Evolutionary conservation across 305 asterid species (phyloP), one percentile per base, ranked within the genome.

Genomic region (Fraxinus angustifolia): DNA sequence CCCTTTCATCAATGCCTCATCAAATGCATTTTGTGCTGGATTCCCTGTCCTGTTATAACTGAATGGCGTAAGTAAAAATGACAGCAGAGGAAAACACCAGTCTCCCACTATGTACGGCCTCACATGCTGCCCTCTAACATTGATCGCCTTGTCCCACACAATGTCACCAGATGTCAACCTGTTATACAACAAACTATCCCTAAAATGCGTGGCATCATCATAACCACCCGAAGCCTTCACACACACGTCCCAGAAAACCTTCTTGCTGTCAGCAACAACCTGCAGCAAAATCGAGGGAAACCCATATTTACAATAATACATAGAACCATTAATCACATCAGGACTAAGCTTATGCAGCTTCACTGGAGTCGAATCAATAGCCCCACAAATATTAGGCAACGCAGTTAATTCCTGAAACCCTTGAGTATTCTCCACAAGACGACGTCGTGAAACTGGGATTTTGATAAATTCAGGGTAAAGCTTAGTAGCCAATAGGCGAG

Each of bases 231-330:
- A 98, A 21, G 98, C 94, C 75, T 96, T 96, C 17, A 96, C 98
- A 77, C 99, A 96, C 14, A 96, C 99, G 83, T 96, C 99, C 99
- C 99, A 96, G 73, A 96, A 92, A 3, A 93, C 87, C 88, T 93
- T 96, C 91, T 92, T 94, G 80, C 91, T 94, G 84, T 96, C 99
- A 0, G 98, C 94, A 0, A 96, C 99, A 2, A 96, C 98, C 91
- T 96, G 99, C 82, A 96, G 90, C 35, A 93, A 73, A 70, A 94
- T 84, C 0, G 98, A 87, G 0, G 98, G 96, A 73, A 86, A 94
- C 3, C 98, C 98, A 36, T 91, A 87, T 5, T 90, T 90, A 58
- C 90, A 91, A 14, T 35, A 73, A 78, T 93, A 96, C 88, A 90
- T 86, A 1, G 91, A 84, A 7, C 89, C 90, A 80, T 92, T 88